Base-by-base conservation (phyloP, 2,329 filamentous ascomycete species). In the Peltaster fructicola region DNA sequence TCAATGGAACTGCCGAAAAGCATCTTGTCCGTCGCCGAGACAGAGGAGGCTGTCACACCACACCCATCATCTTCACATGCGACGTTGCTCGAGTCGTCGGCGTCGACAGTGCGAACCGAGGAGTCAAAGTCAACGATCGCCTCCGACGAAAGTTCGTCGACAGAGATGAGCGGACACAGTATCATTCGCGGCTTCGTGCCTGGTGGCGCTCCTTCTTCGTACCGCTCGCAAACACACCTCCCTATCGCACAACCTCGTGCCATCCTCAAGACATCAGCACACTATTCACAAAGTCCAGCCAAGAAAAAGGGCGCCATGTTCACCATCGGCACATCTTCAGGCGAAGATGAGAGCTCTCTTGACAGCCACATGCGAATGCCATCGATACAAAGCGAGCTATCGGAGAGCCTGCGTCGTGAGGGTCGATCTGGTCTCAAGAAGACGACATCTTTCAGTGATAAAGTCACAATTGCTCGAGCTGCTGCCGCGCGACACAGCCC, bases 101-200 rank as follows among this genome's bases (percentile, higher is more conserved):
- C 57, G 20, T 72, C 68, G 4, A 69, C 69, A 6, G 61, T 65
- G 14, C 48, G 49, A 20, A 51, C 54, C 8, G 31, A 35, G 25
- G 40, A 36, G 15, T 30, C 27, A 23, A 18, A 25, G 14, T 20
- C 23, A 6, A 22, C 23, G 17, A 17, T 24, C 8, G 47, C 41
- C 32, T 56, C 51, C 32, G 71, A 67, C 24, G 69, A 75, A 39
- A 78, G 69, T 27, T 68, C 71, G 14, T 64, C 63, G 2, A 69
- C 65, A 7, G 66, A 68, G 24, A 52, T 70, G 34, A 63, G 65
- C 39, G 59, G 62, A 8, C 65, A 71, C 31, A 84, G 73, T 34
- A 67, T 92, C 30, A 73, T 92, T 25, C 77, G 79, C 35, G 84
- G 84, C 30, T 92, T 93, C 52, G 79, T 77, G 4, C 79, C 78